A percentile compares a stretch with the other conserved stretches of the same genome.
Conservation (phyloP, 2,329 filamentous ascomycete species). For the Fusarium dlaminii region DNA sequence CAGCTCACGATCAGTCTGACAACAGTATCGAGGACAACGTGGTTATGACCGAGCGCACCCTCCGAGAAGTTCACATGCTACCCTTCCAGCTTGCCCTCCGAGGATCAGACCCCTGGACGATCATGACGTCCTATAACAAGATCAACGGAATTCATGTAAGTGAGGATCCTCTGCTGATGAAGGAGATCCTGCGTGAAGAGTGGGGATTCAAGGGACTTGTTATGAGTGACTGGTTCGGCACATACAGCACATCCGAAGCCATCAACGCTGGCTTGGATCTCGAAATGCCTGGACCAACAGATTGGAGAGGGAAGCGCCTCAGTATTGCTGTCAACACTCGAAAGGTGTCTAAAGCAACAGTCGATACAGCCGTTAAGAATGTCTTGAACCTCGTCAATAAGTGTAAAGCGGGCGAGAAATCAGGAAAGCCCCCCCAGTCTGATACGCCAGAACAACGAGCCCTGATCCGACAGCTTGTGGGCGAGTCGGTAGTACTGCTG, state of each 20-base stretch:
- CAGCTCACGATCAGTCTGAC: conserved; percentile 51
- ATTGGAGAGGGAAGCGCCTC: conserved; percentile 35
- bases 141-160: conserved; percentile 53
- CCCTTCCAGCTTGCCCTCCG: conserved; percentile 52
- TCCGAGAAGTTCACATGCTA: conserved; percentile 42
- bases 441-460: conserved; percentile 23
- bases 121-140: conserved; percentile 46
- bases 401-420: background rate
- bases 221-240: conserved; percentile 50
- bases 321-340: conserved; percentile 42
- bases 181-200: conserved; percentile 46
- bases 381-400: conserved; percentile 30
- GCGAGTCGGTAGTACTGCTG: conserved; percentile 19
- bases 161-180: conserved; percentile 31
- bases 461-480: conserved; percentile 21
- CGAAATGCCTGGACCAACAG: conserved; percentile 49
- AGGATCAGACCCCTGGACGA: conserved; percentile 49
- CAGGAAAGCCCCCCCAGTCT: background rate
- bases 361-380: conserved; percentile 42
- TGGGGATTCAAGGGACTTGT: conserved; percentile 33
- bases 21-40: conserved; percentile 39
- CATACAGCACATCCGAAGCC: conserved; percentile 43
- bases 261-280: conserved; percentile 43
- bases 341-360: conserved; percentile 27
- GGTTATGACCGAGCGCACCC: conserved; percentile 30